A percentile compares a stretch with the other conserved stretches of the same genome.
Evolutionary conservation across 768 basidiomycete genomes (phyloP).

Genomic region (Boletus fagicola): DNA sequence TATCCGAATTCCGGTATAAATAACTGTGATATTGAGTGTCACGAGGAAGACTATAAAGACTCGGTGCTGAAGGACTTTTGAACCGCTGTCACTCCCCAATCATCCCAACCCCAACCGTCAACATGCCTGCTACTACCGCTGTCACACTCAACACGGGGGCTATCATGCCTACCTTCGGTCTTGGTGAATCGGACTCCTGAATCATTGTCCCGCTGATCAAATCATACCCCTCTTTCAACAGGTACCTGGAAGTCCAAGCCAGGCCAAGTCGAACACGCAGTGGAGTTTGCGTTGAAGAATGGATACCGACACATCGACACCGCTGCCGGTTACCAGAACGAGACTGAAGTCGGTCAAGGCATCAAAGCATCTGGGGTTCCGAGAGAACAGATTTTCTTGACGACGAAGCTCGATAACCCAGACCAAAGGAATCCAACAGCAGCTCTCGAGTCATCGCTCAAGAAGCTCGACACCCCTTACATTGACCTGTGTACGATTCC

Average conservation of each 20-base stretch:
- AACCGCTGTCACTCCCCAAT: neutral
- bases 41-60: slow-evolving; percentile 7
- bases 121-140: slow-evolving; percentile 48
- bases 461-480: slow-evolving; percentile 68
- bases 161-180: slow-evolving; percentile 71
- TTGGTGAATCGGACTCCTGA: slow-evolving; percentile 41
- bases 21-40: neutral
- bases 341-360: slow-evolving; percentile 78
- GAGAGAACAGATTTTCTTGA: slow-evolving; percentile 75
- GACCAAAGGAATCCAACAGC: slow-evolving; percentile 58
- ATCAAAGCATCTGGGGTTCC: slow-evolving; percentile 71
- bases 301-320: slow-evolving; percentile 79
- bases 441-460: slow-evolving; percentile 68
- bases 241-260: slow-evolving; percentile 80
- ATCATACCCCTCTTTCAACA: slow-evolving; percentile 20
- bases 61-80: neutral
- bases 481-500: slow-evolving; percentile 66
- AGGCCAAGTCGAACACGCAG: slow-evolving; percentile 70
- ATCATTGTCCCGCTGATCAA: neutral
- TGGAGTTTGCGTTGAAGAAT: slow-evolving; percentile 65
- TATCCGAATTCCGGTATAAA: slow-evolving; percentile 6
- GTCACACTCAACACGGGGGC: slow-evolving; percentile 75
- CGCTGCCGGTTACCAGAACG: slow-evolving; percentile 69
- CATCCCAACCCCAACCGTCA: neutral
- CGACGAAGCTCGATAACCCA: slow-evolving; percentile 66